These are phyloP conservation scores for Arthonia radiata DNA, from an alignment of 495 filamentous ascomycete species.

Conservation along the genomic window DNA sequence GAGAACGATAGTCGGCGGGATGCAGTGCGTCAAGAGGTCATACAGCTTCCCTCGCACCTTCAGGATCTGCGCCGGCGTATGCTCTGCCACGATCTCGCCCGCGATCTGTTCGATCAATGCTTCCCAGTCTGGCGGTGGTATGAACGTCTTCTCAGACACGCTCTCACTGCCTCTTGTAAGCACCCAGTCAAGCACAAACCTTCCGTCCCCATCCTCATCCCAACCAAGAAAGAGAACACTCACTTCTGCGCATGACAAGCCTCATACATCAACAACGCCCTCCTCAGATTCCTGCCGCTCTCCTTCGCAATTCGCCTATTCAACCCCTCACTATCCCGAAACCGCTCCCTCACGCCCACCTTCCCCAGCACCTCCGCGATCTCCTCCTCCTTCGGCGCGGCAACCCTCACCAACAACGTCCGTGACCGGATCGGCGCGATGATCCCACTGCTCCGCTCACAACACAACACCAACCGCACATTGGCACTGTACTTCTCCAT, in stretches of 20 bases:
- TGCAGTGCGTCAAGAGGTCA: constrained; percentile 88
- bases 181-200: constrained; percentile 5
- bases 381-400: constrained; percentile 64
- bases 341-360: constrained; percentile 55
- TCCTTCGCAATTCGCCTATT: constrained; percentile 72
- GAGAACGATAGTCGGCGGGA: constrained; percentile 74
- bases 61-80: constrained; percentile 63
- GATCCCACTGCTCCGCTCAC: constrained; percentile 89
- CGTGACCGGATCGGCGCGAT: constrained; percentile 85
- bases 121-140: constrained; percentile 93
- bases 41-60: constrained; percentile 80
- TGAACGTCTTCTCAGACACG: constrained; percentile 62
- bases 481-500: constrained; percentile 99
- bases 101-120: constrained; percentile 67
- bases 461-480: constrained; percentile 66
- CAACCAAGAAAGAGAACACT: constrained; percentile 8
- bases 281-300: constrained; percentile 72
- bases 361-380: constrained; percentile 53
- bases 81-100: constrained; percentile 74
- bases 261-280: constrained; percentile 85
- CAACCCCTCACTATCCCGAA: constrained; percentile 39
- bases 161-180: constrained; percentile 38
- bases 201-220: not conserved
- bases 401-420: constrained; percentile 73
- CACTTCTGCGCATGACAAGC: constrained; percentile 93